Conservation (phyloP, 2,329 filamentous ascomycete species). For the Colletotrichum caudatum region DNA sequence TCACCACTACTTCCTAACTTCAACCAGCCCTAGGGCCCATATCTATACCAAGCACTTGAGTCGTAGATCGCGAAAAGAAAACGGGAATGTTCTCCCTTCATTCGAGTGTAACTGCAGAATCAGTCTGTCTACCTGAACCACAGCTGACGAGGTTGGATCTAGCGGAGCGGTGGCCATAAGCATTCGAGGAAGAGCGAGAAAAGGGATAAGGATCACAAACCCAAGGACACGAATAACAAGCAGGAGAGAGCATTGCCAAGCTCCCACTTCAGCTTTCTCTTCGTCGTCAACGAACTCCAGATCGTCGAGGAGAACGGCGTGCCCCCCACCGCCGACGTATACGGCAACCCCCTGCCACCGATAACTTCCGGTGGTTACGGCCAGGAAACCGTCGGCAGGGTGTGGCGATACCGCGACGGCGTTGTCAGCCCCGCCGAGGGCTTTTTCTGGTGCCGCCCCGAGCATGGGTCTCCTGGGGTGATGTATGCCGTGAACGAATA, state of each 20-base stretch:
- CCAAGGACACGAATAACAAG: background rate
- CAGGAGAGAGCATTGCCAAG: background rate
- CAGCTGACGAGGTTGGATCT: background rate
- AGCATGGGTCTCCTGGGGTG: conserved; percentile 33
- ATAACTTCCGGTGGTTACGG: conserved; percentile 43
- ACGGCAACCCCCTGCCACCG: conserved; percentile 51
- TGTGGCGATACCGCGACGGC: conserved; percentile 54
- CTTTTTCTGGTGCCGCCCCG: conserved; percentile 43
- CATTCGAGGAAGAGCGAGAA: conserved; percentile 11
- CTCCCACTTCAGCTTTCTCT: conserved; percentile 52
- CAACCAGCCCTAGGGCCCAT: background rate
- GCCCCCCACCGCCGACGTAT: conserved; percentile 38
- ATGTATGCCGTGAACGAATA: background rate
- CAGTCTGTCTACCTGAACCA: rapidly evolving
- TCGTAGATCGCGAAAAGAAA: background rate
- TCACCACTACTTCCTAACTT: background rate
- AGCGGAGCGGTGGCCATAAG: conserved; percentile 6
- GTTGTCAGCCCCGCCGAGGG: conserved; percentile 42
- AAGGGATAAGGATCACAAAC: background rate
- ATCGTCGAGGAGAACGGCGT: conserved; percentile 38
- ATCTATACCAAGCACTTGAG: background rate
- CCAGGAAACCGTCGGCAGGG: conserved; percentile 47
- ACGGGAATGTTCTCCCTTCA: conserved; percentile 3
- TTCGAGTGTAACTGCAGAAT: background rate
- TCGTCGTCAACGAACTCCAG: conserved; percentile 53